These are phyloP conservation scores for Leccinum boreale DNA, from an alignment of 768 basidiomycete species.

Conservation along the genomic window DNA sequence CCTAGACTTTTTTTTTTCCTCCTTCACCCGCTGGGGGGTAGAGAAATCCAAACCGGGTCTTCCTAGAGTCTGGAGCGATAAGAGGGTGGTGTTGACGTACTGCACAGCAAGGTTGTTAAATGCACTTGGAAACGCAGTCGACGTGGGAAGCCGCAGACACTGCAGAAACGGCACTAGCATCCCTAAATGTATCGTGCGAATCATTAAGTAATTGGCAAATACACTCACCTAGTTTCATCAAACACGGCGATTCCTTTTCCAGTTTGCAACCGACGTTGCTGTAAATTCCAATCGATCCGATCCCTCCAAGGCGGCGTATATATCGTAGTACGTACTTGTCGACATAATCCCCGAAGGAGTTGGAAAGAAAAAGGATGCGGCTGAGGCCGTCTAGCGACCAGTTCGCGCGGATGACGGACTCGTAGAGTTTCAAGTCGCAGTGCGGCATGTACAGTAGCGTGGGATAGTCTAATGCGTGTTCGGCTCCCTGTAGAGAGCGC, in stretches of 20 bases:
- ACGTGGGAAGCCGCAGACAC: slow-evolving; percentile 47
- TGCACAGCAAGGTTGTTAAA: slow-evolving; percentile 69
- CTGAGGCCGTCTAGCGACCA: slow-evolving; percentile 48
- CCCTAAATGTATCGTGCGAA: slow-evolving; percentile 9
- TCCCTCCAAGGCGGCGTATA: not conserved
- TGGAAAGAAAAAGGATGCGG: slow-evolving; percentile 58
- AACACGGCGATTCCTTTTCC: slow-evolving; percentile 47
- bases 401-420: slow-evolving; percentile 59
- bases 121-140: slow-evolving; percentile 51
- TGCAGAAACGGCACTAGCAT: slow-evolving; percentile 47
- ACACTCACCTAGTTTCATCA: slow-evolving; percentile 52
- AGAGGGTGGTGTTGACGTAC: slow-evolving; percentile 32
- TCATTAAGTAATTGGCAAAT: slow-evolving; percentile 1
- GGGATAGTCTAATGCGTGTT: slow-evolving; percentile 35
- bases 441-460: slow-evolving; percentile 79
- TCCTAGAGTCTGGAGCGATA: slow-evolving; percentile 12
- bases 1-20: slow-evolving; percentile 9
- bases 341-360: slow-evolving; percentile 62
- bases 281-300: slow-evolving; percentile 2
- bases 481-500: slow-evolving; percentile 29
- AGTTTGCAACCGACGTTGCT: slow-evolving; percentile 56
- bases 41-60: not conserved
- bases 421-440: slow-evolving; percentile 70
- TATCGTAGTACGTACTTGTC: slow-evolving; percentile 51
- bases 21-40: not conserved